Percentiles rank a stretch among this genome's conserved stretches.
These are phyloP conservation scores for Aspergillus oerlinghausenensis DNA, from an alignment of 2,329 filamentous ascomycete species.

Conservation along the genomic window DNA sequence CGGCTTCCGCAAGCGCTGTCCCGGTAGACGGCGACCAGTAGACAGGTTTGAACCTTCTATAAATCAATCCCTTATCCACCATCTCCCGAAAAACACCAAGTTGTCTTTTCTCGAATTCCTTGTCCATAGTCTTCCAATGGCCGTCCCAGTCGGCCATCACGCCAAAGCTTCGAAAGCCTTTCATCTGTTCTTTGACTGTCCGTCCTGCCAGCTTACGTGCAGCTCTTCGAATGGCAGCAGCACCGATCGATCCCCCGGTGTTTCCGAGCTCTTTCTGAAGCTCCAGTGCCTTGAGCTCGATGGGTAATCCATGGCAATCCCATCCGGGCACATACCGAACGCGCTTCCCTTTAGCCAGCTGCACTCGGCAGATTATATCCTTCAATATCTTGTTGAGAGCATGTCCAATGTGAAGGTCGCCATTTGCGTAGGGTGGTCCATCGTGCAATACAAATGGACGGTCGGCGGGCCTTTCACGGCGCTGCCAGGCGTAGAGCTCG, in stretches of 20 bases:
- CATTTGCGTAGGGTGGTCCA: constrained; percentile 96
- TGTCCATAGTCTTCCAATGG: constrained; percentile 61
- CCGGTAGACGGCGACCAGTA: constrained; percentile 64
- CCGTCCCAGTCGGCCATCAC: constrained; percentile 63
- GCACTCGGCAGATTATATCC: constrained; percentile 80
- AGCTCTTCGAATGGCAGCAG: constrained; percentile 49
- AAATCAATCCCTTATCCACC: constrained; percentile 59
- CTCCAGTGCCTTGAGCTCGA: constrained; percentile 90
- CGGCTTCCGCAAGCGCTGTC: constrained; percentile 60
- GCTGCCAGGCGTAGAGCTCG: constrained; percentile 87
- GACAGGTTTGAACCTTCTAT: constrained; percentile 59
- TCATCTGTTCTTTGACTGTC: constrained; percentile 57
- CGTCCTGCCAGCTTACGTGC: constrained; percentile 53
- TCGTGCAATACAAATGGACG: constrained; percentile 80
- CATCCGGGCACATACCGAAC: constrained; percentile 86
- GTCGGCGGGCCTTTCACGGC: constrained; percentile 46
- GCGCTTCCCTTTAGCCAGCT: constrained; percentile 70
- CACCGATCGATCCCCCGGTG: constrained; percentile 26
- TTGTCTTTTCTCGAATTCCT: constrained; percentile 57
- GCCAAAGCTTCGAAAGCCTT: constrained; percentile 55
- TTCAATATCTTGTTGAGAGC: constrained; percentile 96
- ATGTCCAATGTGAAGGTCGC: constrained; percentile 84
- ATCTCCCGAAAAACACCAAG: constrained; percentile 57
- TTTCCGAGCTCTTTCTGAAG: constrained; percentile 37
- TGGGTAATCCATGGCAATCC: constrained; percentile 97